A percentile compares a stretch with the other conserved stretches of the same genome.
phyloP scores from a whole-genome alignment of 805 yeast genomes.

The Spathaspora passalidarum region DNA sequence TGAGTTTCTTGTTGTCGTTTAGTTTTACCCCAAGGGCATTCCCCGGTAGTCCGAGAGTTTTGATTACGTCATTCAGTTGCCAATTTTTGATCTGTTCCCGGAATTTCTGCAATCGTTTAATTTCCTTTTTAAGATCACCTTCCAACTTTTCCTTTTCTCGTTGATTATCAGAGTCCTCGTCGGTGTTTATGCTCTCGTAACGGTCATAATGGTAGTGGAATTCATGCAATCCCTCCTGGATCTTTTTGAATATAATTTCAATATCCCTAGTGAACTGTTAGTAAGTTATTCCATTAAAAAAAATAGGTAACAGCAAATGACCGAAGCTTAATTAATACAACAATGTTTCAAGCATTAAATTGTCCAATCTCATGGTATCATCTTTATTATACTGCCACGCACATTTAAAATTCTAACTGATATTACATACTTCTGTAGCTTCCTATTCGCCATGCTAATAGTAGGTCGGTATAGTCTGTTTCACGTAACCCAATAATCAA shows the following conservation, averaged over 20 bases:
- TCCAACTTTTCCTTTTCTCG: conserved; percentile 44
- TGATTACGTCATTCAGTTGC: conserved; percentile 37
- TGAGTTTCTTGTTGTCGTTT: conserved; percentile 36
- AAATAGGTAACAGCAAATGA: no score
- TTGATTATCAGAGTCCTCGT: conserved; percentile 32
- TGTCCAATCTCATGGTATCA: no score
- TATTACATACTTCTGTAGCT: conserved; percentile 39
- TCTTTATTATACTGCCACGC: not conserved
- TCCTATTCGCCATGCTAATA: conserved; percentile 25
- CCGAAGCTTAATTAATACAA: no score
- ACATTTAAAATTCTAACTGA: no score
- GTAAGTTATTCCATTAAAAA: not conserved
- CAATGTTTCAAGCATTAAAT: no score
- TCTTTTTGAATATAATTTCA: conserved; percentile 41
- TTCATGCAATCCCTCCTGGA: conserved; percentile 43
- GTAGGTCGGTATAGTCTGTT: not conserved
- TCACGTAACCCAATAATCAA: not conserved
- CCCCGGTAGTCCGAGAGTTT: conserved; percentile 17
- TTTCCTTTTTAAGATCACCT: conserved; percentile 43
- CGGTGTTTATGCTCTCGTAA: conserved; percentile 31
- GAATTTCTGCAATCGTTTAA: conserved; percentile 43
- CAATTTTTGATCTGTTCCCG: conserved; percentile 45
- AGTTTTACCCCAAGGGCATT: conserved; percentile 17
- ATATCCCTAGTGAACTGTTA: conserved; percentile 27
- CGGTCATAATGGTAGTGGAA: conserved; percentile 45